A percentile compares a stretch with the other conserved stretches of the same genome.
Conservation (phyloP, 1,284 basidiomycete species). For the Ustilago bromivora region DNA sequence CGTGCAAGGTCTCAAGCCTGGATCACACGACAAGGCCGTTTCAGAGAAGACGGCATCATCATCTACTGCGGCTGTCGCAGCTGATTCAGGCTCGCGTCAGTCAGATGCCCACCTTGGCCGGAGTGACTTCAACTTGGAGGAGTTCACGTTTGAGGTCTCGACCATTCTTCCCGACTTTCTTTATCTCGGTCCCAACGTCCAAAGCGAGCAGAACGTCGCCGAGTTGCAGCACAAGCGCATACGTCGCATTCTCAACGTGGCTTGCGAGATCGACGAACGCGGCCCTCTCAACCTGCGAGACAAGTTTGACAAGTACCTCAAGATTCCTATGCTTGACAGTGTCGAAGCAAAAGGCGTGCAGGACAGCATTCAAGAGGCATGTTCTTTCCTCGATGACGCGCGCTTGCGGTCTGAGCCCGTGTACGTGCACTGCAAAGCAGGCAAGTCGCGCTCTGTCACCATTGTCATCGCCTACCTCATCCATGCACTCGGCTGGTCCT, state of each 20-base stretch:
- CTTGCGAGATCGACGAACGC: slow-evolving; percentile 75
- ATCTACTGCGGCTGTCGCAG: neutral
- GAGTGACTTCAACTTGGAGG: slow-evolving; percentile 20
- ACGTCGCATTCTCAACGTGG: slow-evolving; percentile 88
- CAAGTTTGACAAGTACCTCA: slow-evolving; percentile 82
- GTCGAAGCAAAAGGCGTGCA: slow-evolving; percentile 92
- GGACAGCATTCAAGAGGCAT: slow-evolving; percentile 84
- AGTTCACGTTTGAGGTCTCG: slow-evolving; percentile 51
- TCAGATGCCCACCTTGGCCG: slow-evolving; percentile 5
- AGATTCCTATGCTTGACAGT: slow-evolving; percentile 91
- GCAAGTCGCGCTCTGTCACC: slow-evolving; percentile 94
- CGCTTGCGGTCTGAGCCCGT: slow-evolving; percentile 85
- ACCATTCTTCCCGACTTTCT: slow-evolving; percentile 87
- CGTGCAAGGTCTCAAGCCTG: neutral
- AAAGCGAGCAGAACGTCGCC: slow-evolving; percentile 78
- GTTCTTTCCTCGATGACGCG: slow-evolving; percentile 89
- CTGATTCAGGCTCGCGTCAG: neutral
- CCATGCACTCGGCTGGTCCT: slow-evolving; percentile 93
- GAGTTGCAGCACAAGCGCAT: slow-evolving; percentile 82
- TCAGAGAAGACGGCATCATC: neutral
- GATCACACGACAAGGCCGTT: neutral
- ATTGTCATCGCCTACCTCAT: slow-evolving; percentile 97
- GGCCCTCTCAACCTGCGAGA: slow-evolving; percentile 35
- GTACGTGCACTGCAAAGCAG: slow-evolving; percentile 96
- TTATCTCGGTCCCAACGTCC: slow-evolving; percentile 90